A percentile compares a stretch with the other conserved stretches of the same genome.
Conservation (phyloP, 768 basidiomycete species). For the Tricholoma terreum region DNA sequence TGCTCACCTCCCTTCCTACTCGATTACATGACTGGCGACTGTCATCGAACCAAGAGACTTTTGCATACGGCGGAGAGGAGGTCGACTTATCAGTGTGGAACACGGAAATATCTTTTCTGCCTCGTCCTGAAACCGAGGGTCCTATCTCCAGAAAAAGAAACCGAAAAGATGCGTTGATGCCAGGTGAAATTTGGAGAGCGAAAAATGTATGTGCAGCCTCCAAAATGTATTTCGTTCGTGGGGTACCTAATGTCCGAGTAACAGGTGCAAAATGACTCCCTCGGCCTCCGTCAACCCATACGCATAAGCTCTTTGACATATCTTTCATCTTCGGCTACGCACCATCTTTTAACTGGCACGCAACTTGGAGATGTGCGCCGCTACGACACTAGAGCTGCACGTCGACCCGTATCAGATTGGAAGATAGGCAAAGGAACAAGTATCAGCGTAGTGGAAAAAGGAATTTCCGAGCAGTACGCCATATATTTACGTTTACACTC, state of each 20-base stretch:
- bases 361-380: conserved; percentile 68
- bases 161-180: conserved; percentile 52
- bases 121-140: conserved; percentile 17
- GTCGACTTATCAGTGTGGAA: conserved; percentile 84
- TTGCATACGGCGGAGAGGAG: conserved; percentile 84
- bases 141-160: conserved; percentile 52
- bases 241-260: neutral
- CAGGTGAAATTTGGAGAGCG: conserved; percentile 81
- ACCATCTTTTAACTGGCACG: conserved; percentile 69
- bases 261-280: conserved; percentile 64
- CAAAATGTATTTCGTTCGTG: neutral
- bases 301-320: conserved; percentile 69
- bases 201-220: conserved; percentile 57
- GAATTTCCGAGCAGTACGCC: conserved; percentile 62
- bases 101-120: conserved; percentile 52
- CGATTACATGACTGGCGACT: conserved; percentile 69
- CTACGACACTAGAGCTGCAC: conserved; percentile 73
- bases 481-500: neutral
- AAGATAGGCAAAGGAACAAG: conserved; percentile 60
- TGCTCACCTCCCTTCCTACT: conserved; percentile 53
- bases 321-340: conserved; percentile 37
- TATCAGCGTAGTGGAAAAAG: conserved; percentile 55
- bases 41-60: conserved; percentile 47
- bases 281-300: conserved; percentile 76
- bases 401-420: conserved; percentile 69